A percentile compares a stretch with the other conserved stretches of the same genome.
These are phyloP conservation scores for Botrytis paeoniae DNA, from an alignment of 2,329 filamentous ascomycete genomes.

Conservation along the genomic window DNA sequence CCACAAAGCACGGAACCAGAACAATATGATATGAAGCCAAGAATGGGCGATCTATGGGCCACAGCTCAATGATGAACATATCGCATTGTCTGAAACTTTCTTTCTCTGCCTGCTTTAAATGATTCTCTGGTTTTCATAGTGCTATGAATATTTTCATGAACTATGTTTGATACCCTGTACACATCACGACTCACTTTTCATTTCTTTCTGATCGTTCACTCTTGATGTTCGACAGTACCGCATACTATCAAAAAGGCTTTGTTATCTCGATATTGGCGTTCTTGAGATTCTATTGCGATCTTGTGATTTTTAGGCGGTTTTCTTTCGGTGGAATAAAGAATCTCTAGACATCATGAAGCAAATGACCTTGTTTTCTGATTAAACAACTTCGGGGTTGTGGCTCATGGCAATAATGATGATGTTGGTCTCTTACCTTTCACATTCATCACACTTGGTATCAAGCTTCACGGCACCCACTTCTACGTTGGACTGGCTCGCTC, in stretches of 20 bases:
- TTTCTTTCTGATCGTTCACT: constrained; percentile 19
- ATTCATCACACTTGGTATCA: not conserved
- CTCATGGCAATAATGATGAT: constrained; percentile 2
- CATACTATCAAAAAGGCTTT: constrained; percentile 24
- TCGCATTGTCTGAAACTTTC: not conserved
- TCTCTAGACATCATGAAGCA: constrained; percentile 6
- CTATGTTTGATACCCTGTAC: constrained; percentile 36
- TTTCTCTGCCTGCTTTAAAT: not conserved
- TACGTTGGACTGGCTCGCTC: not conserved
- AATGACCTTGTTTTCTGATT: not conserved
- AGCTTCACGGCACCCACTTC: not conserved
- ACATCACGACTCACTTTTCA: constrained; percentile 22
- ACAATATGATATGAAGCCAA: constrained; percentile 61
- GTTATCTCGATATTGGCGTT: constrained; percentile 8
- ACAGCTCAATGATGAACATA: constrained; percentile 43
- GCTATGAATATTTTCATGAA: constrained; percentile 22
- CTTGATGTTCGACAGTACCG: constrained; percentile 26
- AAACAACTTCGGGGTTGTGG: not conserved
- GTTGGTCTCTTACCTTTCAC: not conserved
- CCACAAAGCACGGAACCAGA: constrained; percentile 74
- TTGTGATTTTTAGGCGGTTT: not conserved
- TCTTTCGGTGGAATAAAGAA: not conserved
- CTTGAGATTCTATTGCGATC: constrained; percentile 5
- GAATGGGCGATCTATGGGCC: constrained; percentile 54
- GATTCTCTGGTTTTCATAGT: constrained; percentile 7